Percentiles rank a stretch among this genome's conserved stretches.
phyloP scores from a whole-genome alignment of 202 grass and related monocot genomes.

The Brachypodium distachyon region DNA sequence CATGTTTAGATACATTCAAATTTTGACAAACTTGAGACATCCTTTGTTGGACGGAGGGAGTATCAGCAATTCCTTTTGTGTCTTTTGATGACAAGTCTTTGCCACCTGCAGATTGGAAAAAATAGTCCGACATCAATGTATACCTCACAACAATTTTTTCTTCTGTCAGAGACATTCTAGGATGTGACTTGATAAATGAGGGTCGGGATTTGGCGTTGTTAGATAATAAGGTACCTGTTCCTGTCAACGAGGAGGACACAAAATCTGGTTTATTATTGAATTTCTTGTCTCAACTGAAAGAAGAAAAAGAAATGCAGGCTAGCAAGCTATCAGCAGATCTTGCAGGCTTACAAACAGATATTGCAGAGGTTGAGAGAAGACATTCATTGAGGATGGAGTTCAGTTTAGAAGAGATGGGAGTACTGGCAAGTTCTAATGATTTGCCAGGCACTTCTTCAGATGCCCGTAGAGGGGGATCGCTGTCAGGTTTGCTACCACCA shows the following conservation, averaged over 20 bases:
- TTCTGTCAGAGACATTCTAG: conserved; percentile 66
- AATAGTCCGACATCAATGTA: conserved; percentile 10
- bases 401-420: conserved; percentile 22
- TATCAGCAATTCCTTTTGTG: background rate
- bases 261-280: conserved; percentile 54
- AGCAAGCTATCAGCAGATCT: conserved; percentile 54
- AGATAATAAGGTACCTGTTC: conserved; percentile 41
- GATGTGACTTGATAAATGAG: conserved; percentile 74
- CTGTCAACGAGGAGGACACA: conserved; percentile 55
- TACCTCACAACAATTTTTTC: conserved; percentile 21
- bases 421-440: conserved; percentile 19
- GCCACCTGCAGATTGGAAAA: background rate
- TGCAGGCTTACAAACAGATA: conserved; percentile 58
- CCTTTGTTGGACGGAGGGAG: too few species aligned
- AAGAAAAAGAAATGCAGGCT: conserved; percentile 64
- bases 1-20: too few species aligned
- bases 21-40: too few species aligned
- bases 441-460: conserved; percentile 23
- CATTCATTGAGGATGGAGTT: conserved; percentile 27
- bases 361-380: conserved; percentile 61
- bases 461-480: background rate
- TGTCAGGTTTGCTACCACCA: conserved; percentile 35
- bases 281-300: conserved; percentile 73
- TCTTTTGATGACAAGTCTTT: background rate
- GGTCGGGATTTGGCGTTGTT: conserved; percentile 42